Evolutionary conservation across 1,284 basidiomycete species (phyloP).

Genomic region (Sutorius eximius): DNA sequence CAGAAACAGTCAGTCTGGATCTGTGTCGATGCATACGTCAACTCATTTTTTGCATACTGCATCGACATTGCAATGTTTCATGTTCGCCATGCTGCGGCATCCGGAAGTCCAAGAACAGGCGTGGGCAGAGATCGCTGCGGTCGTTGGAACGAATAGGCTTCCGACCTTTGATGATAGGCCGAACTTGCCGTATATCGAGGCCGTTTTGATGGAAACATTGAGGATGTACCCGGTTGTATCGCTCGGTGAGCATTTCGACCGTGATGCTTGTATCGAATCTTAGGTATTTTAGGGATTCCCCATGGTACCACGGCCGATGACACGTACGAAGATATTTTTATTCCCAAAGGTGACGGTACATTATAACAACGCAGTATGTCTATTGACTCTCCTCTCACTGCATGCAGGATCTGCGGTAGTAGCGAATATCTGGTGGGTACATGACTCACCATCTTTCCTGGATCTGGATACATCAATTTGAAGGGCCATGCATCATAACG

Average conservation of each 20-base stretch:
- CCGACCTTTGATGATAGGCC: slow-evolving; percentile 40
- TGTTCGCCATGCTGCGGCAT: slow-evolving; percentile 35
- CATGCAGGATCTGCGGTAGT: slow-evolving; percentile 38
- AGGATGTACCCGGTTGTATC: slow-evolving; percentile 46
- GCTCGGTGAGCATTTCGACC: slow-evolving; percentile 13
- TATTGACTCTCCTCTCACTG: background rate
- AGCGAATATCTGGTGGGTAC: slow-evolving; percentile 45
- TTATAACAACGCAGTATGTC: background rate
- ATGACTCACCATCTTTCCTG: background rate
- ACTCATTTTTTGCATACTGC: slow-evolving; percentile 37
- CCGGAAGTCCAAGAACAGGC: too few relatives aligned
- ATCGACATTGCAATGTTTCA: slow-evolving; percentile 45
- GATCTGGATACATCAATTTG: background rate
- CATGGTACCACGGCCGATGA: slow-evolving; percentile 45
- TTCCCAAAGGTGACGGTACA: slow-evolving; percentile 39
- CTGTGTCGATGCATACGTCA: background rate
- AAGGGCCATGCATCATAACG: slow-evolving; percentile 47
- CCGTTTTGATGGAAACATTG: slow-evolving; percentile 50
- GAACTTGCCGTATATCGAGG: slow-evolving; percentile 46
- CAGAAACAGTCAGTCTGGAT: slow-evolving; percentile 21
- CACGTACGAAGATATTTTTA: slow-evolving; percentile 40
- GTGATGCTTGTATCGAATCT: background rate
- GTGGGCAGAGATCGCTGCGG: too few relatives aligned
- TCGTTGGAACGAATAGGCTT: too few relatives aligned
- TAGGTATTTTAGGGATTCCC: slow-evolving; percentile 37